A percentile compares a stretch with the other conserved stretches of the same genome.
Evolutionary conservation across 192 early-diverging fungal species (phyloP).

Genomic region (Backusella psychrophila): DNA sequence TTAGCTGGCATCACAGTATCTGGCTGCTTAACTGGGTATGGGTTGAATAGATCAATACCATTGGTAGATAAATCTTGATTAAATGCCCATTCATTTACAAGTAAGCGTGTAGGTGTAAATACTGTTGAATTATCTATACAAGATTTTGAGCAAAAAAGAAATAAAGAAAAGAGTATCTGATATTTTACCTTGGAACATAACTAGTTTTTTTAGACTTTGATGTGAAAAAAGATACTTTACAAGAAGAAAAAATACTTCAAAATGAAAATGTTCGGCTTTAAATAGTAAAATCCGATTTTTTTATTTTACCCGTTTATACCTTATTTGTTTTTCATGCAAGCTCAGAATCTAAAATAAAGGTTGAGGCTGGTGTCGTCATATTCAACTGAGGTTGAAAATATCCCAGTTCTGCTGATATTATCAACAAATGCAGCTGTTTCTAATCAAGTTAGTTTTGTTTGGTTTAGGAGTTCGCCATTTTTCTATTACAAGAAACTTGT

Average conservation of each 20-base stretch:
- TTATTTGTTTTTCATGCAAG: background rate
- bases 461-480: background rate
- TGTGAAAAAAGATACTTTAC: background rate
- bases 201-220: background rate
- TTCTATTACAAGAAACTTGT: background rate
- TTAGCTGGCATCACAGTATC: background rate
- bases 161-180: background rate
- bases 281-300: background rate
- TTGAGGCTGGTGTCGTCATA: background rate
- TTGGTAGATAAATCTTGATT: background rate
- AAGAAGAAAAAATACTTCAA: background rate
- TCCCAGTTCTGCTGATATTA: background rate
- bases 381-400: background rate
- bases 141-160: background rate
- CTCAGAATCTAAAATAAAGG: background rate
- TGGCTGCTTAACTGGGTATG: background rate
- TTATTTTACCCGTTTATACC: background rate
- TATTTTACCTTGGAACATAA: background rate
- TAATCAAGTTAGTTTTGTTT: background rate
- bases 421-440: background rate
- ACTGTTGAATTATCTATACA: background rate
- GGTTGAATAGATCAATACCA: background rate
- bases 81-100: background rate
- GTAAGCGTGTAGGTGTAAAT: background rate
- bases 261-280: background rate